Base-by-base conservation (phyloP, 192 early-diverging fungal species). In the Lunasporangiospora selenospora region DNA sequence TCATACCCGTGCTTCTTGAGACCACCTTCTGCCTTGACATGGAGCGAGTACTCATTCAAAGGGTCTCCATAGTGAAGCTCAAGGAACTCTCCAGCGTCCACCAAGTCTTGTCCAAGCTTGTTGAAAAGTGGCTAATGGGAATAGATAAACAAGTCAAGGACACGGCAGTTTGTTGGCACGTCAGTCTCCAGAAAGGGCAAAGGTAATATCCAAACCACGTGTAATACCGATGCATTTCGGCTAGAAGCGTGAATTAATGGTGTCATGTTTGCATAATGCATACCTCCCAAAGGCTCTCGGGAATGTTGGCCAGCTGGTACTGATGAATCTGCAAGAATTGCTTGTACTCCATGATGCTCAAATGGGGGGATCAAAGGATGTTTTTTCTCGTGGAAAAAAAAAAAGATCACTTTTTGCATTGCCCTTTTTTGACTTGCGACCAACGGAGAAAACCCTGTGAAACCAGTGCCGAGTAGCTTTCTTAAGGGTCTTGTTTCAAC, bases 261-360 rank as follows among this genome's bases (percentile, higher is more conserved):
- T n/a, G n/a, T n/a, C n/a, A n/a, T n/a, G n/a, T n/a, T n/a, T n/a
- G n/a, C n/a, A n/a, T n/a, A n/a, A n/a, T 16, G 26, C 40, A 44
- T 79, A 83, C 82, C 75, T 83, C 67, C 82, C 82, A 83, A 41
- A 83, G 54, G 8, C 58, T 65, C 41, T 83, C 71, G 15, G 82
- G 82, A 29, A 83, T 81, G 43, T 59, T 39, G 1, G 70, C 75
- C 0, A 83, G 65, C 56, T 83, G 82, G 39, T 81, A 83, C 51
- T 83, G 75, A 27, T 83, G 82, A 18, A 83, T 73, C 40, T 73
- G 69, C 41, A 73, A 46, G 39, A 73, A 73, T 37, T 73, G 69
- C 19, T 73, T 73, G 49, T 53, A 73, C 40, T 73, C 69, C 69
- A 73, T 71, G 15, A 13, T 49, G 16, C 21, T 43, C 16, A 19